phyloP scores from a whole-genome alignment of 768 basidiomycete species.

The Mycena pura region DNA sequence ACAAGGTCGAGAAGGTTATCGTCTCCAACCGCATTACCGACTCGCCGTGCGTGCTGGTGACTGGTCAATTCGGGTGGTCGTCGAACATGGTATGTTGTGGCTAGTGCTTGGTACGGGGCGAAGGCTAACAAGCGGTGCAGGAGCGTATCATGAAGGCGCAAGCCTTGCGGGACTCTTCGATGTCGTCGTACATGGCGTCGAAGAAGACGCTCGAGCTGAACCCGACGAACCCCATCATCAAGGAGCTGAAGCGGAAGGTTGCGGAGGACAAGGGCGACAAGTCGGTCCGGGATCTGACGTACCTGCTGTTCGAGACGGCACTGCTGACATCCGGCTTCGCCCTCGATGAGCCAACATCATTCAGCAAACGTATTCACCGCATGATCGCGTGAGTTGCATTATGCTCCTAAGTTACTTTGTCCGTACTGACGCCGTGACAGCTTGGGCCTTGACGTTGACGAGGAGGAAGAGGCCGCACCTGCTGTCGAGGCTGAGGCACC shows the following conservation, averaged over 20 bases:
- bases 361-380: slow-evolving; percentile 94
- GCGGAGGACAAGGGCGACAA: slow-evolving; percentile 98
- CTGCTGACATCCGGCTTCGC: slow-evolving; percentile 95
- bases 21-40: slow-evolving; percentile 97
- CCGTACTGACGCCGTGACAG: slow-evolving; percentile 37
- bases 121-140: slow-evolving; percentile 38
- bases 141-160: slow-evolving; percentile 99
- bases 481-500: slow-evolving; percentile 57
- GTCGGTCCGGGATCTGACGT: slow-evolving; percentile 96
- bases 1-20: slow-evolving; percentile 99
- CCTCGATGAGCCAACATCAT: slow-evolving; percentile 93
- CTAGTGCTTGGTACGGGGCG: not conserved
- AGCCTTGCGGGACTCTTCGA: slow-evolving; percentile 93
- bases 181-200: slow-evolving; percentile 99
- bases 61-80: slow-evolving; percentile 99
- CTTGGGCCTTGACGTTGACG: slow-evolving; percentile 88
- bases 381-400: slow-evolving; percentile 79
- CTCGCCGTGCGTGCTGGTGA: slow-evolving; percentile 96
- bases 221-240: slow-evolving; percentile 90
- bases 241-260: slow-evolving; percentile 95
- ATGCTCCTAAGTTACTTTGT: not conserved
- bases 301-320: slow-evolving; percentile 95
- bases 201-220: slow-evolving; percentile 99
- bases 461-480: slow-evolving; percentile 67
- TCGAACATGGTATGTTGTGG: slow-evolving; percentile 85